Evolutionary conservation across 2,329 filamentous ascomycete species (phyloP), one percentile per base, ranked within the genome.

Genomic region (Atkinsonella texensis): DNA sequence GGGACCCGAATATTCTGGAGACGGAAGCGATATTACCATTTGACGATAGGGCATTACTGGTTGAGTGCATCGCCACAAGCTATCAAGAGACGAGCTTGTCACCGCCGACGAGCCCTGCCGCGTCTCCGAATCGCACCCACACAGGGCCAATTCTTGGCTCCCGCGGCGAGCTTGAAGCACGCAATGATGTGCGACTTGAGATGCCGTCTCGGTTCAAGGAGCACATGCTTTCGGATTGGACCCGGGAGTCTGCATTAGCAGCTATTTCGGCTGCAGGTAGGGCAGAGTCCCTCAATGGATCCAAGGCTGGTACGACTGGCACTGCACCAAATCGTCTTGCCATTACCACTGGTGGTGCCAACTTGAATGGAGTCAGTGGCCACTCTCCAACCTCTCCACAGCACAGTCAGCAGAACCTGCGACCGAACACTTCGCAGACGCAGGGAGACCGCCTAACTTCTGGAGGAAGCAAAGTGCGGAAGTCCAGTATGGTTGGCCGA

Each of bases 151-250:
- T 84, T 5, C 67, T 87, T 15, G 75, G 73, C 46, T 76, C 67
- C 50, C 71, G 62, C 55, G 64, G 72, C 57, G 73, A 60, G 62
- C 63, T 62, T 31, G 69, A 61, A 50, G 68, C 69, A 9, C 62
- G 67, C 1, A 54, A 64, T 49, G 64, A 72, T 20, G 60, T 62
- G 4, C 71, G 75, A 38, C 66, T 69, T n/a, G 76, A 83, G 52
- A 71, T 95, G 2, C 85, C 89, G 0, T 65, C 71, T 15, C 74
- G 73, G 31, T 79, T 89, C 58, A 81, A 77, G 57, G 87, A 93
- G 55, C 79, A 87, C 57, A 87, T 96, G 78, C 70, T 89, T 52
- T 73, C 79, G 18, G 80, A 87, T 46, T 96, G 91, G 91, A 85
- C 81, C 40, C 83, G 83, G 61, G 89, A 95, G 20, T 69, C 74